Conservation (phyloP, 495 filamentous ascomycete genomes). For the Neurospora hispaniola region DNA sequence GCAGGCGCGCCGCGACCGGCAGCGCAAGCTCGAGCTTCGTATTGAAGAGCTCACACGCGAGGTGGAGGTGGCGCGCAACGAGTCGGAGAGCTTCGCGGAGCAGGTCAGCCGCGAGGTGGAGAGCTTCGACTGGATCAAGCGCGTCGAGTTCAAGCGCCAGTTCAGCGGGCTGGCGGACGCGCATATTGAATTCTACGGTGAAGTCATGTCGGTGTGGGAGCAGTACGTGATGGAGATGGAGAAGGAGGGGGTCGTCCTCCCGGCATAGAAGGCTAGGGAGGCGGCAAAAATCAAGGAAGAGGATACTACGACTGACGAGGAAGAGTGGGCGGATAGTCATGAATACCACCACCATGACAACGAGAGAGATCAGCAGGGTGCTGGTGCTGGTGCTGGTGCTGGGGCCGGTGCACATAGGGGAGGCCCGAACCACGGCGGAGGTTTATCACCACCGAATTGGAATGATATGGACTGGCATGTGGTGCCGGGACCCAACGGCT, state of each 20-base stretch:
- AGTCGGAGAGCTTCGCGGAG: slow-evolving; percentile 82
- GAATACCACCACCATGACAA: not conserved
- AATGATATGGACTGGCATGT: not conserved
- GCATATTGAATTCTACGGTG: slow-evolving; percentile 78
- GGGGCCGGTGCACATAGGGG: not conserved
- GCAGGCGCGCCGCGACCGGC: slow-evolving; percentile 71
- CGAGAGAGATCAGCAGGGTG: not conserved
- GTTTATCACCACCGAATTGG: not conserved
- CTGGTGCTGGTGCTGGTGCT: not conserved
- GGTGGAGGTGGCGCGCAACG: slow-evolving; percentile 74
- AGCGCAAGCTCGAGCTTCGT: slow-evolving; percentile 79
- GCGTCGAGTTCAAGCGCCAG: slow-evolving; percentile 79
- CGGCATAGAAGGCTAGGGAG: slow-evolving; percentile 13
- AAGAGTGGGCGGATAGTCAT: not conserved
- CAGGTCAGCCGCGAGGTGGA: slow-evolving; percentile 85
- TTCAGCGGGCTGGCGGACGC: slow-evolving; percentile 72
- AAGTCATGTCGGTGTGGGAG: slow-evolving; percentile 79
- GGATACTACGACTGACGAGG: not conserved
- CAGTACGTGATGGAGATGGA: slow-evolving; percentile 82
- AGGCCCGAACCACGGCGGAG: not conserved
- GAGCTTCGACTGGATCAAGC: slow-evolving; percentile 95
- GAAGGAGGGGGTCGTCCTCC: slow-evolving; percentile 39
- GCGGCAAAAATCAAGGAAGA: not conserved
- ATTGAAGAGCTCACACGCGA: slow-evolving; percentile 84
- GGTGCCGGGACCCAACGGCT: not conserved